Conservation (phyloP, 169 alveolate species). For the Cardiosporidium cionae region DNA sequence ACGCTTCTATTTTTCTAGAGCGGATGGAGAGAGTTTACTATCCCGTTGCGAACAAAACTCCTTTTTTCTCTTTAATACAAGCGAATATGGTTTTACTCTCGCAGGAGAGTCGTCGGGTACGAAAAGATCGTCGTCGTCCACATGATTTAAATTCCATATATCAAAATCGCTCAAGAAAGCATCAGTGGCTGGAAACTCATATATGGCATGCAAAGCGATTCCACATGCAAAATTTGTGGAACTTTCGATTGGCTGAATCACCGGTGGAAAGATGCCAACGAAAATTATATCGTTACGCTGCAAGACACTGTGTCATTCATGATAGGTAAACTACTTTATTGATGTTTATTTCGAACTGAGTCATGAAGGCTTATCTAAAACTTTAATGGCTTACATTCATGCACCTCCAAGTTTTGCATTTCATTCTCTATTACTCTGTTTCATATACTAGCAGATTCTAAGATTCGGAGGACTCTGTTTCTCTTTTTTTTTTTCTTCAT, state of each 20-base stretch:
- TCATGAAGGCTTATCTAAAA: too few relatives aligned
- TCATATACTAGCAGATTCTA: too few relatives aligned
- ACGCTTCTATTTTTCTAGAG: background rate
- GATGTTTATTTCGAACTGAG: too few relatives aligned
- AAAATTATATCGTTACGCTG: conserved; percentile 58
- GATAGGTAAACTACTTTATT: conserved; percentile 48
- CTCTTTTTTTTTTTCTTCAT: too few relatives aligned
- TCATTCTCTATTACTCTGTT: too few relatives aligned
- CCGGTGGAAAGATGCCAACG: conserved; percentile 62
- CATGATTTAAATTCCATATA: background rate
- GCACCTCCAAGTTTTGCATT: too few relatives aligned
- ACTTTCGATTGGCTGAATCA: conserved; percentile 69
- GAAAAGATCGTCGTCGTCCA: background rate
- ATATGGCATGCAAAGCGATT: conserved; percentile 84
- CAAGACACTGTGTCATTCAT: conserved; percentile 50
- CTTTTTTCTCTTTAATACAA: background rate
- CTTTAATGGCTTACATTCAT: too few relatives aligned
- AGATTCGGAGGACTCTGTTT: too few relatives aligned
- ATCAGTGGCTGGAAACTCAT: conserved; percentile 84
- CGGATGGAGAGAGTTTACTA: background rate
- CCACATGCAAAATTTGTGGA: conserved; percentile 74
- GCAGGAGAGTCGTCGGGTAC: background rate
- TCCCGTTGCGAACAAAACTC: background rate
- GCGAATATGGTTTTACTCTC: background rate
- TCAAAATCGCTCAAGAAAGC: background rate